phyloP scores from a whole-genome alignment of 2,329 filamentous ascomycete genomes.

The Diplocarpon rosae region DNA sequence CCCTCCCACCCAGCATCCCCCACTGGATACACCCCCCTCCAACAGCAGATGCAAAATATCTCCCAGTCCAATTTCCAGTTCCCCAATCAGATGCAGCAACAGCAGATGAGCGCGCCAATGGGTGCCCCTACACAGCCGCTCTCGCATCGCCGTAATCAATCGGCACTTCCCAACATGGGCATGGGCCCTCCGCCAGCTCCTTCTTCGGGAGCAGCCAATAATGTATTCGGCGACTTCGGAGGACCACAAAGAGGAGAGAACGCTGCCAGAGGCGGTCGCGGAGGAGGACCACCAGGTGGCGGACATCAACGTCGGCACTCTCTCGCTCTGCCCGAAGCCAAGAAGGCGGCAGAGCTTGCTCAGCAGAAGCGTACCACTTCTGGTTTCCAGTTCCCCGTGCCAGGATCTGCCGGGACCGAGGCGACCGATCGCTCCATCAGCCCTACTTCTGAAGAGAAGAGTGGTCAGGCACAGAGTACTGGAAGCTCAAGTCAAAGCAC shows the following conservation, averaged over 20 bases:
- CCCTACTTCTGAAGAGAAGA: slow-evolving; percentile 21
- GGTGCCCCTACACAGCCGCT: slow-evolving; percentile 66
- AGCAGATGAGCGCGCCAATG: slow-evolving; percentile 64
- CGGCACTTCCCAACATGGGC: slow-evolving; percentile 83
- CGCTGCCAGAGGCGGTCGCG: slow-evolving; percentile 60
- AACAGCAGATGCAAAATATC: slow-evolving; percentile 68
- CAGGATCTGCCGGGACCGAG: slow-evolving; percentile 51
- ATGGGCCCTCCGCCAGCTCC: slow-evolving; percentile 87
- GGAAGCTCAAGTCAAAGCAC: slow-evolving; percentile 17
- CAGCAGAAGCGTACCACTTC: slow-evolving; percentile 94
- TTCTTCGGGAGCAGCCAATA: slow-evolving; percentile 72
- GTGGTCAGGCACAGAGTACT: slow-evolving; percentile 16
- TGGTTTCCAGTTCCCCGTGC: slow-evolving; percentile 90
- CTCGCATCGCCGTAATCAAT: slow-evolving; percentile 95
- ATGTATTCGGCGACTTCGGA: slow-evolving; percentile 69
- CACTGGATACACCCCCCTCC: slow-evolving; percentile 65
- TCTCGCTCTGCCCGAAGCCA: slow-evolving; percentile 85
- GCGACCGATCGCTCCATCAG: slow-evolving; percentile 35
- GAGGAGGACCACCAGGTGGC: slow-evolving; percentile 54
- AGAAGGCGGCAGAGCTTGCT: slow-evolving; percentile 91
- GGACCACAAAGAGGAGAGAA: slow-evolving; percentile 54
- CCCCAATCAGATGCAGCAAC: slow-evolving; percentile 62
- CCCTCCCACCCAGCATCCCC: slow-evolving; percentile 70
- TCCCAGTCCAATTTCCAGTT: slow-evolving; percentile 85
- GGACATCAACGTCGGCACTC: slow-evolving; percentile 94